Evolutionary conservation across 2,329 filamentous ascomycete genomes (phyloP).

Genomic region (Ustilaginoidea virens): DNA sequence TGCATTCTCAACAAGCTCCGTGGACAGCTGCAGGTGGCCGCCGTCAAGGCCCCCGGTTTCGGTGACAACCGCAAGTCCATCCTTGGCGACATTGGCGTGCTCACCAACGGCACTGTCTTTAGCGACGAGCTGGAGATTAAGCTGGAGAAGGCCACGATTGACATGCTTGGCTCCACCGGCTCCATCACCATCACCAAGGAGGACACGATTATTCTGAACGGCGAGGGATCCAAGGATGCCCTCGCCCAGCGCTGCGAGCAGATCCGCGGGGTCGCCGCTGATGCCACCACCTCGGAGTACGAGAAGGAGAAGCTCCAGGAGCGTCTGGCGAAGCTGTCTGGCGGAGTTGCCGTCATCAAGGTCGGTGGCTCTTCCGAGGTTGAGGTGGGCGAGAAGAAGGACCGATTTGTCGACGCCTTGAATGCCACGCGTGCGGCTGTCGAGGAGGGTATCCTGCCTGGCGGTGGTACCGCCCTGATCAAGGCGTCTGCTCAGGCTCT

Average conservation of each 20-base stretch:
- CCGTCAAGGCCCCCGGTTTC: constrained; percentile 97
- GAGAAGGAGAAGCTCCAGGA: constrained; percentile 99
- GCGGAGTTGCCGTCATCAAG: constrained; percentile 98
- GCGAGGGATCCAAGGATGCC: constrained; percentile 84
- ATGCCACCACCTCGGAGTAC: constrained; percentile 92
- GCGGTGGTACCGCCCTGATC: constrained; percentile 93
- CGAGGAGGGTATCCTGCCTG: constrained; percentile 96
- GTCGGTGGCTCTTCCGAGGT: constrained; percentile 95
- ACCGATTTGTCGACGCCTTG: constrained; percentile 93
- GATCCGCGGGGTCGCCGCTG: constrained; percentile 91
- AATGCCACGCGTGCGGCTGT: constrained; percentile 97
- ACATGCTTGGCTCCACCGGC: constrained; percentile 92
- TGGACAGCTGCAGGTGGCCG: constrained; percentile 94
- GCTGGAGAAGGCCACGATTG: constrained; percentile 92
- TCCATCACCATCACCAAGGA: constrained; percentile 99
- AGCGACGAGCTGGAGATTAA: constrained; percentile 97
- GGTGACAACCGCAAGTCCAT: constrained; percentile 99
- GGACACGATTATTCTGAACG: constrained; percentile 97
- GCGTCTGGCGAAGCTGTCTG: constrained; percentile 97
- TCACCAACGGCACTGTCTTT: constrained; percentile 97
- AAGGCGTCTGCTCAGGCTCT: constrained; percentile 92
- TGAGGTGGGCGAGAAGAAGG: constrained; percentile 99
- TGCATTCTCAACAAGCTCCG: constrained; percentile 99
- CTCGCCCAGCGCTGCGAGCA: constrained; percentile 96
- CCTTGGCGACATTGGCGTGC: constrained; percentile 85